A percentile compares a stretch with the other conserved stretches of the same genome.
Conservation (phyloP, 495 filamentous ascomycete genomes). For the Haplographium delicatum region DNA sequence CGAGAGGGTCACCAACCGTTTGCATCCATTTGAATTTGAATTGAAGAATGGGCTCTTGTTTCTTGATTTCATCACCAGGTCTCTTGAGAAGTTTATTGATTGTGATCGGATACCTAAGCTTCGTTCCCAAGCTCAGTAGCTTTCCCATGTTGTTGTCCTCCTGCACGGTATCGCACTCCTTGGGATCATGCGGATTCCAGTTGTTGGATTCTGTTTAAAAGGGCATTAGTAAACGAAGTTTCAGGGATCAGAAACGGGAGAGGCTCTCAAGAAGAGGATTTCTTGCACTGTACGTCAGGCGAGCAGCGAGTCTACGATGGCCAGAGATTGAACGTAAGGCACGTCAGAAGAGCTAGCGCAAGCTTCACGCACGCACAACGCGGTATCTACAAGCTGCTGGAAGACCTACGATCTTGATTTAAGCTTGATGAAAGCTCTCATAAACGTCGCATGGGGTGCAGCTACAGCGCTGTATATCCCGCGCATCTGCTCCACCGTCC, state of each 20-base stretch:
- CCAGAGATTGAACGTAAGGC: conserved; percentile 1
- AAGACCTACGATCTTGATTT: conserved; percentile 28
- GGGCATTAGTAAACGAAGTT: neutral
- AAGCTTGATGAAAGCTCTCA: conserved; percentile 22
- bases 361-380: conserved; percentile 11
- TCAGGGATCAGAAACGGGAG: neutral
- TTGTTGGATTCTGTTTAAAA: neutral
- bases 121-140: conserved; percentile 45
- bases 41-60: conserved; percentile 69
- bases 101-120: conserved; percentile 90
- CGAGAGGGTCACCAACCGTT: conserved; percentile 68
- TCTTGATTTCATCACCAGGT: conserved; percentile 66
- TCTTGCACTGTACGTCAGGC: too few species aligned
- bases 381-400: conserved; percentile 21
- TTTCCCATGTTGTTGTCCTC: conserved; percentile 32
- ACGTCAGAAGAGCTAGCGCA: conserved; percentile 19
- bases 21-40: conserved; percentile 75
- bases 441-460: conserved; percentile 26
- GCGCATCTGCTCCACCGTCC: conserved; percentile 10
- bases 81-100: conserved; percentile 79
- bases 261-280: neutral
- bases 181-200: conserved; percentile 21
- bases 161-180: conserved; percentile 13
- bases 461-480: conserved; percentile 17
- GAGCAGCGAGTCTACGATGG: conserved; percentile 9